phyloP scores from a whole-genome alignment of 2,329 filamentous ascomycete species.

The Myriosclerotinia scirpicola region DNA sequence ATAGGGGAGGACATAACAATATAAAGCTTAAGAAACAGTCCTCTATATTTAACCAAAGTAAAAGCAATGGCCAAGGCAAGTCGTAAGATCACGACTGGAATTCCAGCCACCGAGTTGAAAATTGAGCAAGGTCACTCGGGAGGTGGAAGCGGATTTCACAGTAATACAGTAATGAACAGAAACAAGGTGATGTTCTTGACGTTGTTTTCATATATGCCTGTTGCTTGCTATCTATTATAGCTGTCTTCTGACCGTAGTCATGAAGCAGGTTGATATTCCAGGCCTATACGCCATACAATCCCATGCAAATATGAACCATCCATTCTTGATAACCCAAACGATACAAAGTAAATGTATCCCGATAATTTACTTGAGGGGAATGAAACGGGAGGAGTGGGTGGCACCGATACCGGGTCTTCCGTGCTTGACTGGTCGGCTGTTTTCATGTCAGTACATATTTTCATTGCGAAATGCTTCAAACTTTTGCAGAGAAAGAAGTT shows the following conservation, averaged over 20 bases:
- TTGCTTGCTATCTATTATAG: slow-evolving; percentile 20
- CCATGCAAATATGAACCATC: slow-evolving; percentile 17
- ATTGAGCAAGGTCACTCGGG: neutral
- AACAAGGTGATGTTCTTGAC: neutral
- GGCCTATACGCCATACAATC: slow-evolving; percentile 11
- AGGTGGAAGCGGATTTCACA: neutral
- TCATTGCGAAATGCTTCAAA: neutral
- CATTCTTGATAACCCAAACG: slow-evolving; percentile 26
- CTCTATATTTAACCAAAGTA: no score
- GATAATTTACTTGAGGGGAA: slow-evolving; percentile 89
- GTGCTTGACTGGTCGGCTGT: slow-evolving; percentile 99
- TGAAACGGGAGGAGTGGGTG: slow-evolving; percentile 99
- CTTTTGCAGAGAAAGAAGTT: neutral
- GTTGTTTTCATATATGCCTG: slow-evolving; percentile 14
- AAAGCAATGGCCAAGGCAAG: neutral
- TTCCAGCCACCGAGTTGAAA: neutral
- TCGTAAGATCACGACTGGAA: neutral
- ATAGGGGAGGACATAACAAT: no score
- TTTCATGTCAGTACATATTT: neutral
- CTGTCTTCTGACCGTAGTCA: slow-evolving; percentile 14
- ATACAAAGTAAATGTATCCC: slow-evolving; percentile 31
- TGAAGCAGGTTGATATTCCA: slow-evolving; percentile 4
- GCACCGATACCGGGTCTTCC: slow-evolving; percentile 99
- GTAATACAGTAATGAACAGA: neutral
- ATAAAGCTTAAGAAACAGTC: no score